These are phyloP conservation scores for Salix dunnii DNA, from an alignment of 345 rosid species.

Conservation along the genomic window DNA sequence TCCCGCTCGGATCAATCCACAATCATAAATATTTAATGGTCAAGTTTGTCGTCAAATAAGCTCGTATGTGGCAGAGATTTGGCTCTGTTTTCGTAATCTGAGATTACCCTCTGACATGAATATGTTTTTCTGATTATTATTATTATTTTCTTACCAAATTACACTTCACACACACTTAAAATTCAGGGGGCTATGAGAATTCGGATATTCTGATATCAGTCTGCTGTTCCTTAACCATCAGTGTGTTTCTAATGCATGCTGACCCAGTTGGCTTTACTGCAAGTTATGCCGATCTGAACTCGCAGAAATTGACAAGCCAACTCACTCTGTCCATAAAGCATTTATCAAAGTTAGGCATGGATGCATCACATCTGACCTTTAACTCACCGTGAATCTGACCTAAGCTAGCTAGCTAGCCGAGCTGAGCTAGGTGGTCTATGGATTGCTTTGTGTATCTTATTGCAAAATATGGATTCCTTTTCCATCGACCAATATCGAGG, in stretches of 20 bases:
- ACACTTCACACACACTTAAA: neutral
- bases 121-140: neutral
- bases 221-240: neutral
- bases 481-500: neutral
- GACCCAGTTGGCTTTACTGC: neutral
- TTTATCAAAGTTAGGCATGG: neutral
- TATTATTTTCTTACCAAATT: neutral
- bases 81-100: no score
- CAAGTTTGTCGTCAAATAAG: neutral
- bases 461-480: neutral
- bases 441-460: neutral
- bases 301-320: neutral
- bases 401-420: neutral
- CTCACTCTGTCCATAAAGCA: neutral
- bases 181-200: neutral
- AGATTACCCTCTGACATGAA: neutral
- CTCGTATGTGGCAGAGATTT: no score
- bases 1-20: neutral
- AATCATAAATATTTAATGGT: neutral
- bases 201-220: neutral
- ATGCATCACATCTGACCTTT: neutral
- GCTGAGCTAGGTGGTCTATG: neutral
- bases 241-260: neutral
- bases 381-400: neutral
- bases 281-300: neutral